These are phyloP conservation scores for Euphorbia tirucalli DNA, from an alignment of 345 rosid genomes.

Conservation along the genomic window DNA sequence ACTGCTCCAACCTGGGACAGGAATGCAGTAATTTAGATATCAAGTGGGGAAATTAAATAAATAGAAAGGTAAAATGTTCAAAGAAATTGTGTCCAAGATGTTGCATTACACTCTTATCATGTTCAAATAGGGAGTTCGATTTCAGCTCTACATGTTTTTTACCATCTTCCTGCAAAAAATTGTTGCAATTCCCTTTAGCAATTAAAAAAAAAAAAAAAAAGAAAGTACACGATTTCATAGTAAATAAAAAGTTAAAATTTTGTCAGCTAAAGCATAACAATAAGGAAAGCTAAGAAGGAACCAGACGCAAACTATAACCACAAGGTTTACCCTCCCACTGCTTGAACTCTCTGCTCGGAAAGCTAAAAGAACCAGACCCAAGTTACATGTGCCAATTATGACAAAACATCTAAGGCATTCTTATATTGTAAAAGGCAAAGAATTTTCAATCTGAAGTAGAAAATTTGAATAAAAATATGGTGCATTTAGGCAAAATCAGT, in stretches of 20 bases:
- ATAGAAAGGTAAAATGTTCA: background rate
- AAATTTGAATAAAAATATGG: background rate
- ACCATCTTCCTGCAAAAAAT: conserved; percentile 67
- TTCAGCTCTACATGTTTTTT: conserved; percentile 64
- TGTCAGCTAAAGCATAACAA: background rate
- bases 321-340: no score
- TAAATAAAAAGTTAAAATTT: conserved; percentile 5
- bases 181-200: no score
- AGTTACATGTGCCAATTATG: background rate
- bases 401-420: background rate
- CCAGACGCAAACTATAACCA: background rate
- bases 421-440: background rate
- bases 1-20: conserved; percentile 88
- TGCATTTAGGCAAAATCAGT: background rate
- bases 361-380: background rate
- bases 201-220: background rate
- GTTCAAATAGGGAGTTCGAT: conserved; percentile 56
- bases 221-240: no score
- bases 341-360: background rate
- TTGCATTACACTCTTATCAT: conserved; percentile 67
- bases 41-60: conserved; percentile 10
- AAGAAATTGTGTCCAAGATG: conserved; percentile 24
- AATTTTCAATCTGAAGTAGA: background rate
- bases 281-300: background rate
- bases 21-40: conserved; percentile 22